Evolutionary conservation across 495 filamentous ascomycete genomes (phyloP), one percentile per base, ranked within the genome.

Genomic region (Filosporella fistucella): DNA sequence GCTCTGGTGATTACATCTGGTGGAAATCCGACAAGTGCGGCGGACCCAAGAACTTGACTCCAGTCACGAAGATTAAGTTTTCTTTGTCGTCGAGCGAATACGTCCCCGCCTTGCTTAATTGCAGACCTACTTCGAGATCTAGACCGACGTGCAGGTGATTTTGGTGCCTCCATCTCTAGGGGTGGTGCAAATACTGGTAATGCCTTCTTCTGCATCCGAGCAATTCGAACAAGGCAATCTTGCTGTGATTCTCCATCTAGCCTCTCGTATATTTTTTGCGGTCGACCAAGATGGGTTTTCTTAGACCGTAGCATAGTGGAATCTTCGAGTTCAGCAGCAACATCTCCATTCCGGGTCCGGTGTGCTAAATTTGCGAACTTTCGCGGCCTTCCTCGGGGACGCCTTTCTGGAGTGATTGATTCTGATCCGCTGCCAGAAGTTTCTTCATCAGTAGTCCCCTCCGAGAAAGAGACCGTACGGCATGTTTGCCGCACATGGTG

Each of bases 21-120:
- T 1, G 82, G 66, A 60, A 86, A 85, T 0, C 84, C 87, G 1
- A 71, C 76, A 48, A 90, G 70, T 0, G 85, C 74, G 17, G 89
- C 89, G 0, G 87, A 66, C 8, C 85, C 85, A 24, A 94, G 61
- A 1, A 93, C 75, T 45, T 91, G 85, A 34, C 82, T 82, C 89
- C 89, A 95, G 62, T 91, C 85, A 2, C 86, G 77, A 4, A 81
- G 64, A 3, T 65, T 72, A 46, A 76, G 51, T 33, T 14, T 55
- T 34, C 22, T 53, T 20, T 49, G 23, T 9, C 42, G 22, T 4
- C 3, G 2, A 23, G 16, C 16, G 10, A 17, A 21, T 26, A 41
- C 43, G 18, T 51, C 51, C 17, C 51, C 36, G n/a, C n/a, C n/a
- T n/a, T n/a, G n/a, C n/a, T n/a, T n/a, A n/a, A n/a, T n/a, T n/a